Evolutionary conservation across 352 stramenopile genomes (phyloP).

Genomic region (Pythium biforme): DNA sequence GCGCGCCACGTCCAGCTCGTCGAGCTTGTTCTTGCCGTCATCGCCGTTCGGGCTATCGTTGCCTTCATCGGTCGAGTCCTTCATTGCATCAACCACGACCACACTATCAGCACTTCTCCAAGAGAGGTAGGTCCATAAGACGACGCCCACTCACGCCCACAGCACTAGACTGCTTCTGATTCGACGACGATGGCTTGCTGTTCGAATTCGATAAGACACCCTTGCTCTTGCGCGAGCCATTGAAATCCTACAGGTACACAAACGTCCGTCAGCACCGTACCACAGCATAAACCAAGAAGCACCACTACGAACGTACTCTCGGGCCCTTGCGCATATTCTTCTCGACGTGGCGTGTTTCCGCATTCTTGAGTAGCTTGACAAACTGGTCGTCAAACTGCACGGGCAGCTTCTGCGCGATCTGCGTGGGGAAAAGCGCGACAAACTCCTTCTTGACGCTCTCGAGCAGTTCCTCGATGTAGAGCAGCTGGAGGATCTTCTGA

Average conservation of each 20-base stretch:
- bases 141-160: conserved; percentile 7
- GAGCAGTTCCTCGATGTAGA: conserved; percentile 91
- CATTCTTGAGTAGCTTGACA: conserved; percentile 70
- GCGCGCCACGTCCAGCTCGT: conserved; percentile 53
- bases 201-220: conserved; percentile 43
- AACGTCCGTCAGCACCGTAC: not conserved
- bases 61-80: conserved; percentile 67
- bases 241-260: conserved; percentile 40
- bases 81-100: too few species aligned
- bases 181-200: conserved; percentile 46
- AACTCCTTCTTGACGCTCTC: conserved; percentile 88
- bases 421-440: conserved; percentile 62
- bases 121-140: too few species aligned
- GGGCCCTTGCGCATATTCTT: conserved; percentile 63
- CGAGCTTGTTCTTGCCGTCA: conserved; percentile 53
- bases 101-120: not conserved
- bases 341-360: conserved; percentile 62
- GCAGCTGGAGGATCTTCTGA: conserved; percentile 89
- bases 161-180: conserved; percentile 32
- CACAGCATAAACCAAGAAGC: too few species aligned
- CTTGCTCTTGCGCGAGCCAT: conserved; percentile 65
- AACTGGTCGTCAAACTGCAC: conserved; percentile 84
- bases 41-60: conserved; percentile 48
- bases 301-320: conserved; percentile 30
- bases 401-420: conserved; percentile 70